Evolutionary conservation across 371 early-diverging fungal species (phyloP), one percentile per base, ranked within the genome.

Genomic region (Chytridium lagenaria): DNA sequence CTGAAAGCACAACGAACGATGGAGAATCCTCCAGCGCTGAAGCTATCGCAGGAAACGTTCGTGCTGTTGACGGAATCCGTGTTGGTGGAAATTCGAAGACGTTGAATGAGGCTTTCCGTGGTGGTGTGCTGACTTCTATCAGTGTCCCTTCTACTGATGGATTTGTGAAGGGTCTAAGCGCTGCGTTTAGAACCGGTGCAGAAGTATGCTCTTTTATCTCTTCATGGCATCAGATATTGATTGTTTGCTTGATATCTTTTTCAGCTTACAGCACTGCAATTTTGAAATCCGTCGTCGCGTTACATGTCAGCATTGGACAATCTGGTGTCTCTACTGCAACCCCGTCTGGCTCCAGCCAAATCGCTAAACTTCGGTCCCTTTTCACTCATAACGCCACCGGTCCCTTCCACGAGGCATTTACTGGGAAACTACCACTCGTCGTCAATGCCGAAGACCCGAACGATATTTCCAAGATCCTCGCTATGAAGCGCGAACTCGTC

Each of bases 391-490:
- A 55, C 33, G 65, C 34, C 50, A 50, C n/a, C n/a, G 33, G 37
- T 33, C 79, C 50, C 80, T 82, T 67, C 80, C 75, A 5, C 75
- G 81, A 36, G n/a, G 91, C 87, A 31, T 85, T 85, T 1, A 76
- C 77, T 10, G 93, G 94, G 37, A 82, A 87, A 40, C 80, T 92
- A 12, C 91, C 92, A n/a, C 80, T 89, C 1, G 83, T 90, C 1
- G 79, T 69, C 2, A 49, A 28, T 26, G 69, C 64, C 40, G 68
- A 92, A 38, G 90, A 88, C 77, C 88, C 90, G 67, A 91, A 90
- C 76, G 91, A 92, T 76, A 92, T 92, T 68, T 83, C 89, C n/a
- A 84, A 89, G 28, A 12, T 92, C 1, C 84, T 92, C 37, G 77
- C 73, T 7, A 78, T 93, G 34, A 90, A 91, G 76, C 68, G 84